Base-by-base conservation (phyloP, 2,329 filamentous ascomycete genomes). In the Sarocladiaceae sp. region DNA sequence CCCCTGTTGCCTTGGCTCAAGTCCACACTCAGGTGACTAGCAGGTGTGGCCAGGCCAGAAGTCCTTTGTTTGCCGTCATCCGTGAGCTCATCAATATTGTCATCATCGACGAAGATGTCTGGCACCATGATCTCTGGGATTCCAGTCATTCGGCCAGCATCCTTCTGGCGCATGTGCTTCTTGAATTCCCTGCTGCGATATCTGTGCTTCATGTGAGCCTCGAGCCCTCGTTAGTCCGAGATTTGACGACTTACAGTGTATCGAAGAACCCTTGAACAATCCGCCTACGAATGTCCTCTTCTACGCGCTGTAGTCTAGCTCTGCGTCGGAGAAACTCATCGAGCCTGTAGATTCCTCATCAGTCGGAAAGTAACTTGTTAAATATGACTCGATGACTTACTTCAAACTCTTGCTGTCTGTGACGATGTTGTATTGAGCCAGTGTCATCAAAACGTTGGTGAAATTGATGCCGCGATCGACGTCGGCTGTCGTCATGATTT, bases 351-450 rank as follows among this genome's bases (percentile, higher is more conserved):
- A 51, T n/a, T n/a, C n/a, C n/a, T n/a, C n/a, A n/a, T n/a, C n/a
- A n/a, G n/a, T n/a, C n/a, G n/a, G n/a, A n/a, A n/a, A n/a, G n/a
- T n/a, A n/a, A n/a, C n/a, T n/a, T n/a, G 40, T 13, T 22, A 50
- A 25, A 29, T 35, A 17, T 29, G 13, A 35, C 4, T 2, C 13
- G 20, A 15, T 28, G 51, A 69, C 74, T 65, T 73, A 88, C 86
- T 81, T 86, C 64, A 99, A 74, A 69, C 91, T 96, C 77, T 97
- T 97, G 74, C 87, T 97, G 69, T 99, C 94, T 59, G 87, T 96
- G 66, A 99, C 99, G 63, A 99, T 91, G 63, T 97, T 99, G 77
- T 99, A 96, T 69, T 99, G 94, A 29, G 95, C 93, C 53, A 99
- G 77, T 55, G 96, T 95, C 87, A 99, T 94, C 50, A 99, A 77